A percentile compares a stretch with the other conserved stretches of the same genome.
Evolutionary conservation across 441 rosid genomes (phyloP).

Genomic region (Populus tomentosa): DNA sequence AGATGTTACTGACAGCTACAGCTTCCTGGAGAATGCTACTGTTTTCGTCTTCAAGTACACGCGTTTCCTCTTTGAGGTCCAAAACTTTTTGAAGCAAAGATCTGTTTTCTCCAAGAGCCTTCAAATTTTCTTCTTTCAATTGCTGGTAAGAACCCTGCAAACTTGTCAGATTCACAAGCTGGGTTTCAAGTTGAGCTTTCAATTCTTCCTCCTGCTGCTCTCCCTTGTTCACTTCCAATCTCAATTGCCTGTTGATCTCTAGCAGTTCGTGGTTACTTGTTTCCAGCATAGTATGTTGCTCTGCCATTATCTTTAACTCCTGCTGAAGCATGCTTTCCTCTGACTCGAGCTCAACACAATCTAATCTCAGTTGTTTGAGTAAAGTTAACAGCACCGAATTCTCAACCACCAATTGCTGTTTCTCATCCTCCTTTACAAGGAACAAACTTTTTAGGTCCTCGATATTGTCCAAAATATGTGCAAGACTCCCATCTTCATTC

Average conservation of each 20-base stretch:
- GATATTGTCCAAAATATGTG: conserved; percentile 39
- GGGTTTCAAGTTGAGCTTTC: conserved; percentile 38
- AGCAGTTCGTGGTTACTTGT: conserved; percentile 46
- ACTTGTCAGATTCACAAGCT: conserved; percentile 32
- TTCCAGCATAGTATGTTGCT: conserved; percentile 42
- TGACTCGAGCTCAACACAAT: conserved; percentile 49
- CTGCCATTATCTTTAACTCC: conserved; percentile 37
- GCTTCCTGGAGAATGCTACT: conserved; percentile 46
- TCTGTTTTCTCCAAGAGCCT: conserved; percentile 44
- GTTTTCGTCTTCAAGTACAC: conserved; percentile 59
- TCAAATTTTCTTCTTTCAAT: conserved; percentile 48
- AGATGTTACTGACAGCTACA: conserved; percentile 40
- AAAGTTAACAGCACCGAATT: conserved; percentile 48
- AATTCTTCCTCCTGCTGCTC: conserved; percentile 45
- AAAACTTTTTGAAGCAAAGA: conserved; percentile 41
- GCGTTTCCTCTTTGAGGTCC: conserved; percentile 46
- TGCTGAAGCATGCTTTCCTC: conserved; percentile 42
- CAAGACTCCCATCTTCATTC: conserved; percentile 48
- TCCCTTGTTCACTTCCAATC: conserved; percentile 40
- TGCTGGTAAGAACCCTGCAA: conserved; percentile 47
- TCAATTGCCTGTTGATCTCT: conserved; percentile 54
- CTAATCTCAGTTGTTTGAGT: conserved; percentile 46
- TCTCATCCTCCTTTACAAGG: conserved; percentile 53
- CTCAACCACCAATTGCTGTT: conserved; percentile 53
- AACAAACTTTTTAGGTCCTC: conserved; percentile 62